phyloP scores from a whole-genome alignment of 805 yeast genomes.

The Cyberlindnera misumaiensis region DNA sequence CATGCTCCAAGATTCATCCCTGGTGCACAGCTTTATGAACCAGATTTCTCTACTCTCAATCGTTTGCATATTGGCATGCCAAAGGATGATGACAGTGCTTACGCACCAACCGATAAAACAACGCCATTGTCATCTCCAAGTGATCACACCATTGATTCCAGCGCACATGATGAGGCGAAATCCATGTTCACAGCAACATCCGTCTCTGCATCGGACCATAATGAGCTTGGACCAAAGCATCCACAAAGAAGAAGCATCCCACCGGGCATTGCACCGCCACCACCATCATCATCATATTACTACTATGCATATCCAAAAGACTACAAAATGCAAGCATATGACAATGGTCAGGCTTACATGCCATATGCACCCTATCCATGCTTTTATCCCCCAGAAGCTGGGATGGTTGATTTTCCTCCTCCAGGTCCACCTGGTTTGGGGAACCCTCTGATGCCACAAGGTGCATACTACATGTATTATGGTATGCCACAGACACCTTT shows the following conservation, averaged over 20 bases:
- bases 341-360: constrained; percentile 20
- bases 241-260: constrained; percentile 14
- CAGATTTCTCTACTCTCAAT: constrained; percentile 1
- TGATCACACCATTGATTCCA: constrained; percentile 14
- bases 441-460: constrained; percentile 14
- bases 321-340: constrained; percentile 11
- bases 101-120: constrained; percentile 12
- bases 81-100: constrained; percentile 1
- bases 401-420: constrained; percentile 17
- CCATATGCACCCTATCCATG: constrained; percentile 21
- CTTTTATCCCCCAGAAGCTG: constrained; percentile 16
- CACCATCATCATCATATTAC: constrained; percentile 24
- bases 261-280: constrained; percentile 11
- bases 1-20: constrained; percentile 6
- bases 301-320: constrained; percentile 28
- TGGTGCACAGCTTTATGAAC: neutral
- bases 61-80: neutral
- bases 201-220: constrained; percentile 17
- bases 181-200: constrained; percentile 21
- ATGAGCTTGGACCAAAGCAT: constrained; percentile 8
- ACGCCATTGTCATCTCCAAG: constrained; percentile 24
- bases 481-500: constrained; percentile 20
- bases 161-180: constrained; percentile 21
- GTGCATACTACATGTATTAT: constrained; percentile 26
- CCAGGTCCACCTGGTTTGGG: constrained; percentile 9